Conservation (phyloP, 179 eudicot genomes). For the Vitellaria paradoxa region DNA sequence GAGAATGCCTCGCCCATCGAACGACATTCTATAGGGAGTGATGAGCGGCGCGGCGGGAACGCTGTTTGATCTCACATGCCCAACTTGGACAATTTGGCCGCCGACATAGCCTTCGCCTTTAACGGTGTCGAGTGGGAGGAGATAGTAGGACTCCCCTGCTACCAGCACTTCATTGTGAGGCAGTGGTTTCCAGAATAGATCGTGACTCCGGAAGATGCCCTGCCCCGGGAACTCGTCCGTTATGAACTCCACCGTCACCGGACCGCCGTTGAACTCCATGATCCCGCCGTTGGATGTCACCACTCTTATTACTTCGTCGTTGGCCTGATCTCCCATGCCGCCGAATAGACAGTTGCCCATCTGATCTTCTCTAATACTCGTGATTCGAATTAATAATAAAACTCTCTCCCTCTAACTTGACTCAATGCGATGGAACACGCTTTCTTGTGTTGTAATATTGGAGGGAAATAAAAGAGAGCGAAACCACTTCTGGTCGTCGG, state of each 20-base stretch:
- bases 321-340: slow-evolving; percentile 33
- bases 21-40: slow-evolving; percentile 77
- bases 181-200: slow-evolving; percentile 75
- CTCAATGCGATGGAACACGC: too few species aligned
- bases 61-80: slow-evolving; percentile 70
- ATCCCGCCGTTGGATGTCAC: slow-evolving; percentile 58
- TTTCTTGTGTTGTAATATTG: not conserved
- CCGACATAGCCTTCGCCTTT: slow-evolving; percentile 9
- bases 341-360: slow-evolving; percentile 76
- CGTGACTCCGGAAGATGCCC: slow-evolving; percentile 54
- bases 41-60: slow-evolving; percentile 29
- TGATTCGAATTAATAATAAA: too few species aligned
- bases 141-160: slow-evolving; percentile 66
- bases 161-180: slow-evolving; percentile 50
- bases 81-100: slow-evolving; percentile 19
- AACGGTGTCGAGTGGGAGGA: slow-evolving; percentile 48
- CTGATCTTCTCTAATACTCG: not conserved
- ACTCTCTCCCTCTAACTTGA: not conserved
- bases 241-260: slow-evolving; percentile 51
- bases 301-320: slow-evolving; percentile 41
- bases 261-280: slow-evolving; percentile 55
- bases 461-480: slow-evolving; percentile 14
- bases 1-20: slow-evolving; percentile 42
- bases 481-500: slow-evolving; percentile 22
- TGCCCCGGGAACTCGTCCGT: slow-evolving; percentile 74